Percentiles rank a stretch among this genome's conserved stretches.
Evolutionary conservation across 164 flowering plant species (phyloP).

Genomic region (Macadamia integrifolia): DNA sequence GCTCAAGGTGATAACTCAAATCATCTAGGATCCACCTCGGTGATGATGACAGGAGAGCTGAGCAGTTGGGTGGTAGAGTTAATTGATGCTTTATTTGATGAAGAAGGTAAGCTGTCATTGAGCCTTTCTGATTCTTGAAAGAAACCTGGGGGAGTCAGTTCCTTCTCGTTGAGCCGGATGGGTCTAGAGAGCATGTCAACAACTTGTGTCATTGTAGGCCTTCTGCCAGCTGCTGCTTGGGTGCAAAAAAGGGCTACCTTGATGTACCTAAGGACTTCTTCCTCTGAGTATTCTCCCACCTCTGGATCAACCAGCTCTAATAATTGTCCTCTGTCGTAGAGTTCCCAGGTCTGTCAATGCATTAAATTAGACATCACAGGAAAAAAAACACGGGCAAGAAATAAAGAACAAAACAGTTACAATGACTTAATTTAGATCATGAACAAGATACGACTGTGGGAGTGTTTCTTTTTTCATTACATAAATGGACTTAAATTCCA

Average conservation of each 20-base stretch:
- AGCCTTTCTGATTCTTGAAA: conserved; percentile 24
- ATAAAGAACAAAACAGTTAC: background rate
- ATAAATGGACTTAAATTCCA: background rate
- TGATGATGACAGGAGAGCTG: conserved; percentile 39
- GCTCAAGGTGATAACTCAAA: background rate
- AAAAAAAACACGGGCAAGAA: background rate
- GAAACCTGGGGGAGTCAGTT: conserved; percentile 63
- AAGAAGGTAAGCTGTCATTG: conserved; percentile 11
- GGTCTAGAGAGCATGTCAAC: conserved; percentile 62
- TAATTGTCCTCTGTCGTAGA: conserved; percentile 49
- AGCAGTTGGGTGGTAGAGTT: conserved; percentile 23
- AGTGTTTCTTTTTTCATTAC: background rate
- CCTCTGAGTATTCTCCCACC: conserved; percentile 48
- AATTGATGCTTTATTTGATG: conserved; percentile 19
- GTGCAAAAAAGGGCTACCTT: conserved; percentile 84
- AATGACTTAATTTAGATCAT: too few relatives aligned
- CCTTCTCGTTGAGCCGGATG: conserved; percentile 51
- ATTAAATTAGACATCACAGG: background rate
- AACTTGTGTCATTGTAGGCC: conserved; percentile 74
- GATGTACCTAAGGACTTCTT: conserved; percentile 50
- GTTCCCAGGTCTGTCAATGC: conserved; percentile 61
- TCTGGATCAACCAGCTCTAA: conserved; percentile 66
- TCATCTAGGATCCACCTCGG: conserved; percentile 54
- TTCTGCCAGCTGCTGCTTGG: conserved; percentile 51
- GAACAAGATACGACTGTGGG: too few relatives aligned